These are phyloP conservation scores for Candida sakaeoensis DNA, from an alignment of 805 yeast genomes.

Conservation along the genomic window DNA sequence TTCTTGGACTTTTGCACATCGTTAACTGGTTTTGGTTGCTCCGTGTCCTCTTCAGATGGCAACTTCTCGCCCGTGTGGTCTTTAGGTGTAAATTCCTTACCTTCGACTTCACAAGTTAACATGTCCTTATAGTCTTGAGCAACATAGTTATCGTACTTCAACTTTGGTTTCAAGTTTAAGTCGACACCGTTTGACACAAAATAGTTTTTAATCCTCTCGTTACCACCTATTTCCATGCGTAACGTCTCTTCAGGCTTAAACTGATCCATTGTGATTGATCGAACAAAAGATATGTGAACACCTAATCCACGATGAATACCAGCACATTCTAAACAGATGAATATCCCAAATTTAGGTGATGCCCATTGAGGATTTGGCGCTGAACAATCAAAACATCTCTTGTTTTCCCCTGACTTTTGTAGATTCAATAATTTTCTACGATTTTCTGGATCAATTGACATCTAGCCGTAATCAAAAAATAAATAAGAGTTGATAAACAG, in stretches of 20 bases:
- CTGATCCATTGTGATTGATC: constrained; percentile 98
- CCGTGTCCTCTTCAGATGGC: constrained; percentile 22
- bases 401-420: constrained; percentile 72
- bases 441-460: constrained; percentile 91
- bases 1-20: constrained; percentile 52
- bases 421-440: constrained; percentile 71
- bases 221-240: constrained; percentile 94
- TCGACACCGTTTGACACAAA: constrained; percentile 72
- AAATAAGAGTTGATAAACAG: not conserved
- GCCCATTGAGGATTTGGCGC: constrained; percentile 99
- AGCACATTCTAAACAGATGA: constrained; percentile 96
- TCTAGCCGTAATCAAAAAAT: constrained; percentile 10
- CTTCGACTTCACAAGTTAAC: constrained; percentile 72
- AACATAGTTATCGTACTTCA: constrained; percentile 81
- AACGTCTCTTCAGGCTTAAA: constrained; percentile 88
- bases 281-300: constrained; percentile 92
- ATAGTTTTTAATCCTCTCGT: constrained; percentile 66
- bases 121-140: constrained; percentile 93
- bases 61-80: constrained; percentile 51
- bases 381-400: constrained; percentile 87
- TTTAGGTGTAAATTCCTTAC: constrained; percentile 61
- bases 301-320: constrained; percentile 95
- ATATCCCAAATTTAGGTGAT: constrained; percentile 95
- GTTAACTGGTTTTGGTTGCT: constrained; percentile 15
- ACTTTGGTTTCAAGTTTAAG: constrained; percentile 55